Evolutionary conservation across 1,139 yeast species (phyloP), one percentile per base, ranked within the genome.

Genomic region (Suhomyces kunorum): DNA sequence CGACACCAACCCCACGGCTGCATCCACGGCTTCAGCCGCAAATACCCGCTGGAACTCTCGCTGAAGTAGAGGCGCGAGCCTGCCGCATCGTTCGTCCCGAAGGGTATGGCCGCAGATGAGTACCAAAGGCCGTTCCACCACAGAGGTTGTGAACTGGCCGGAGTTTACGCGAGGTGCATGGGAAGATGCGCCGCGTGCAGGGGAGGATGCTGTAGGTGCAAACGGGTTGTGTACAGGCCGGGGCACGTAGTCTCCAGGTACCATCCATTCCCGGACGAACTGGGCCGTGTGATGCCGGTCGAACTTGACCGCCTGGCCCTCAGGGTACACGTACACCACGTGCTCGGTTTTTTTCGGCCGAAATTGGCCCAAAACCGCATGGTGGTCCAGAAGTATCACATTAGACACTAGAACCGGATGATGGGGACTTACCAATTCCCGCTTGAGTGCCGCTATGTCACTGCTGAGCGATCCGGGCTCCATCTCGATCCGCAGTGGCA

Each of bases 11-110:
- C 87, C 87, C 14, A 81, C 71, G n/a, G 68, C 64, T 2, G 71
- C 58, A 1, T 42, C 32, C 3, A 45, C 39, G 8, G 58, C 51
- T 32, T 71, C 64, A 1, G 47, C 34, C 8, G 50, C 45, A n/a
- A 80, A 50, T 1, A 75, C 80, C 29, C 48, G 50, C 13, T 58
- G 54, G 42, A 84, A 78, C 55, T 84, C 89, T 5, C 64, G 51
- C 29, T 59, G 54, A 0, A 85, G 54, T 14, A 78, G 39, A 0
- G 88, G 88, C 0, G 84, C 90, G 8, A 81, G 50, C 14, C 60
- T 52, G 0, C 90, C 92, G 61, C 94, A 85, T 32, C 94, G 57
- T 1, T 68, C 63, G 55, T 85, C 94, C 43, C 92, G 59, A 33
- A 71, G 60, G 0, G 68, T 55, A 52, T 85, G 94, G 0, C 88